Conservation (phyloP, 768 basidiomycete genomes). For the Punctularia strigosozonata region DNA sequence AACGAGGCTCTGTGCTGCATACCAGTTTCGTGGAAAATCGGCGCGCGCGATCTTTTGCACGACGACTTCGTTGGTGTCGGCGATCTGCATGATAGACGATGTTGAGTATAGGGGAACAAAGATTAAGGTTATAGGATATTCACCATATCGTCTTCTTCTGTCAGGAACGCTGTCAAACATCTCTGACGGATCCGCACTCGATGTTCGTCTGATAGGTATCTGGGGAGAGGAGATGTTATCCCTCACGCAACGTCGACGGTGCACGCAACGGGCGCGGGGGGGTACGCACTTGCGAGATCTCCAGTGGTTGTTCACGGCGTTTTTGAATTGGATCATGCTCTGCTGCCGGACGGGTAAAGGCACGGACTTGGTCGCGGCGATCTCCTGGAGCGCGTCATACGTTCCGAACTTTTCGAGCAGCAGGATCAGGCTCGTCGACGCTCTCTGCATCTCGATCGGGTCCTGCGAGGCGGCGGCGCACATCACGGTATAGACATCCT, state of each 20-base stretch:
- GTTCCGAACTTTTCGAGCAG: conserved; percentile 61
- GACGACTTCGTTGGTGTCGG: conserved; percentile 65
- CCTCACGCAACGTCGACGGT: background rate
- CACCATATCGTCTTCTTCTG: conserved; percentile 72
- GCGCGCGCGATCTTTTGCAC: conserved; percentile 66
- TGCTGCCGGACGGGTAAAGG: conserved; percentile 63
- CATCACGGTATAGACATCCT: conserved; percentile 58
- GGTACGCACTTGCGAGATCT: conserved; percentile 54
- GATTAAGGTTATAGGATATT: conserved; percentile 9
- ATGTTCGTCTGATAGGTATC: conserved; percentile 60
- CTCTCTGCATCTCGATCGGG: conserved; percentile 34
- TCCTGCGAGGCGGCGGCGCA: conserved; percentile 65
- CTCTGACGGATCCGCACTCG: conserved; percentile 51
- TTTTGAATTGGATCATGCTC: conserved; percentile 86
- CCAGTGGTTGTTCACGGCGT: conserved; percentile 66
- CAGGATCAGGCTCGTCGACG: conserved; percentile 49
- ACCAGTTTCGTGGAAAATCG: conserved; percentile 73
- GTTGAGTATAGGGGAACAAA: conserved; percentile 4
- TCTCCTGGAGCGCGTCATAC: conserved; percentile 60
- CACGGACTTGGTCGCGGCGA: conserved; percentile 49
- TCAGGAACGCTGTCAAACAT: conserved; percentile 53
- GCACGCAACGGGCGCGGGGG: no score
- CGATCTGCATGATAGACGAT: conserved; percentile 43
- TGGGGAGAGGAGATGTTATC: conserved; percentile 17
- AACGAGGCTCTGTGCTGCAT: no score